These are phyloP conservation scores for Bremia lactucae DNA, from an alignment of 352 stramenopile genomes.

Conservation along the genomic window DNA sequence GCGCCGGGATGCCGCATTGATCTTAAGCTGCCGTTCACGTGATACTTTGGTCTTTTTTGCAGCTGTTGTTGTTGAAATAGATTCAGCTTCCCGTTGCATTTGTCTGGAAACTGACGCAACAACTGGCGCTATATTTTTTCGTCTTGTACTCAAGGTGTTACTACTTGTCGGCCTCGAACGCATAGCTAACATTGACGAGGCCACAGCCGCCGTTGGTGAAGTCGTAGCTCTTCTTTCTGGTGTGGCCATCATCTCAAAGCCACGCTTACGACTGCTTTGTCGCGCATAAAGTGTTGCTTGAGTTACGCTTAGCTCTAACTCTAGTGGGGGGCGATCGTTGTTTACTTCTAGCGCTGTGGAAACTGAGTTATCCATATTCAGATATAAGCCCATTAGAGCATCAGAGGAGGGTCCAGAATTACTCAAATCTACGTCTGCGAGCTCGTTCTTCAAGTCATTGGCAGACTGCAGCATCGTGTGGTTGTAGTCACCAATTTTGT, in stretches of 20 bases:
- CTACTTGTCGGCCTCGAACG: constrained; percentile 7
- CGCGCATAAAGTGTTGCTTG: neutral
- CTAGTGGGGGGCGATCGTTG: constrained; percentile 9
- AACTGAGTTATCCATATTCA: too few species aligned
- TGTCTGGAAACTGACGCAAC: constrained; percentile 13
- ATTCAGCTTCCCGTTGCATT: constrained; percentile 8
- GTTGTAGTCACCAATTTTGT: too few species aligned
- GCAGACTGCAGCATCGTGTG: too few species aligned
- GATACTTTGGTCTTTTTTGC: constrained; percentile 78
- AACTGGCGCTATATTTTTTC: constrained; percentile 1
- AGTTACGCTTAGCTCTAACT: neutral
- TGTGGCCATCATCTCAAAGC: constrained; percentile 22
- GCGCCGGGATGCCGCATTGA: constrained; percentile 70
- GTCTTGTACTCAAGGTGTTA: constrained; percentile 28
- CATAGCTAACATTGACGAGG: constrained; percentile 68
- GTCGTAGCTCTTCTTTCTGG: constrained; percentile 10
- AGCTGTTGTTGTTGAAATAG: constrained; percentile 7
- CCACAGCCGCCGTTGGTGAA: constrained; percentile 40
- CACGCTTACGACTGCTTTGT: constrained; percentile 37
- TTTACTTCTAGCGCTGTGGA: constrained; percentile 11
- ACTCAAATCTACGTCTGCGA: too few species aligned
- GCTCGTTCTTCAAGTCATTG: too few species aligned
- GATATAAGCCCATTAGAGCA: constrained; percentile 4
- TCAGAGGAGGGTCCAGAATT: too few species aligned
- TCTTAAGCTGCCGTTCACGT: constrained; percentile 78